Conservation (phyloP, 306 rosid species). For the Quercus bicolor region DNA sequence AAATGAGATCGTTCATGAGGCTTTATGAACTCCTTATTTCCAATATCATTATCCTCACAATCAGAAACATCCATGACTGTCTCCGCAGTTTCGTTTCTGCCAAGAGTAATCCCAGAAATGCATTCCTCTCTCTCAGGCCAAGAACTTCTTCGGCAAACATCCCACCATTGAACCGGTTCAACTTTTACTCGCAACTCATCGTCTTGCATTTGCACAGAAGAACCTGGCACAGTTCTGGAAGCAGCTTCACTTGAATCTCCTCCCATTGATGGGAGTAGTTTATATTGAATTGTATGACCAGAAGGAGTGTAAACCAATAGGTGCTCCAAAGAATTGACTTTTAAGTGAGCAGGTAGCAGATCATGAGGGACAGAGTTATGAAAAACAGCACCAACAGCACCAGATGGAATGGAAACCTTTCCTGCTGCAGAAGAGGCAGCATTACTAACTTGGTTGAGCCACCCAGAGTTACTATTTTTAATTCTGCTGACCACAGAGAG, state of each 20-base stretch:
- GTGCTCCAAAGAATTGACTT: conserved; percentile 68
- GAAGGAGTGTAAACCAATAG: conserved; percentile 77
- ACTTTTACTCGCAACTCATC: conserved; percentile 85
- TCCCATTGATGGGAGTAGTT: conserved; percentile 63
- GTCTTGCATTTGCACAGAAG: conserved; percentile 67
- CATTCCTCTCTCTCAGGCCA: conserved; percentile 87
- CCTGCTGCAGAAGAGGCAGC: conserved; percentile 89
- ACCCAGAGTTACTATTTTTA: conserved; percentile 68
- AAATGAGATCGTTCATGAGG: conserved; percentile 52
- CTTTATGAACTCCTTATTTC: conserved; percentile 39
- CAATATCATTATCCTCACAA: conserved; percentile 40
- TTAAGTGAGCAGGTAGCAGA: conserved; percentile 35
- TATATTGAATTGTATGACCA: conserved; percentile 79
- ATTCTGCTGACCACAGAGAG: conserved; percentile 96
- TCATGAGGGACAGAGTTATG: conserved; percentile 57
- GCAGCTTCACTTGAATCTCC: conserved; percentile 61
- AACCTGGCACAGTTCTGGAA: conserved; percentile 41
- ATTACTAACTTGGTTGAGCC: conserved; percentile 85
- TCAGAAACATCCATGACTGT: conserved; percentile 49
- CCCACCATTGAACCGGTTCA: conserved; percentile 98
- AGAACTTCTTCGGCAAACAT: conserved; percentile 79
- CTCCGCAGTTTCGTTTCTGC: conserved; percentile 42
- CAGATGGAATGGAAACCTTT: conserved; percentile 71
- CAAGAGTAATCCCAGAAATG: conserved; percentile 41
- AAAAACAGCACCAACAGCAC: conserved; percentile 86